These are phyloP conservation scores for Datura wrightii DNA, from an alignment of 257 asterid species.

Conservation along the genomic window DNA sequence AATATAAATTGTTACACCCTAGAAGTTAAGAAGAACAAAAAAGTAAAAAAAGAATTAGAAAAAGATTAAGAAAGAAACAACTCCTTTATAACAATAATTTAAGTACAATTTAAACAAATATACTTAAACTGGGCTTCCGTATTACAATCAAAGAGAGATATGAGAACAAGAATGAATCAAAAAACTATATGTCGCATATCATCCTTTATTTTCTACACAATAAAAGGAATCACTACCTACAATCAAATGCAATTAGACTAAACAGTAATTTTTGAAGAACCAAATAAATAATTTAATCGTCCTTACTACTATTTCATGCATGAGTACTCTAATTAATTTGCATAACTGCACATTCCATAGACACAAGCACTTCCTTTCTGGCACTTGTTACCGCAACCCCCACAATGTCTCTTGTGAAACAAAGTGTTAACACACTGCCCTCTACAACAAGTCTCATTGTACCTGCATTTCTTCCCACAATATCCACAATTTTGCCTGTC, in stretches of 20 bases:
- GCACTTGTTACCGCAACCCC: slow-evolving; percentile 63
- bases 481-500: slow-evolving; percentile 65
- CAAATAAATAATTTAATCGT: neutral
- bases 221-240: neutral
- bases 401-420: slow-evolving; percentile 56
- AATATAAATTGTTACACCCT: neutral
- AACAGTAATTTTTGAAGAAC: neutral
- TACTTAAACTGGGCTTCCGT: neutral
- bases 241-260: neutral
- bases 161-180: neutral
- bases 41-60: no score
- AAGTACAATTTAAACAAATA: neutral
- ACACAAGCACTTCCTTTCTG: slow-evolving; percentile 51
- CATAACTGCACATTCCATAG: slow-evolving; percentile 73
- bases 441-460: slow-evolving; percentile 62
- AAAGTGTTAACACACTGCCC: slow-evolving; percentile 65
- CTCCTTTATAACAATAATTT: neutral
- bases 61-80: neutral
- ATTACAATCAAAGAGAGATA: neutral
- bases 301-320: neutral
- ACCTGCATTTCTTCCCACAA: slow-evolving; percentile 66
- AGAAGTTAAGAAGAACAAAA: neutral
- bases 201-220: neutral
- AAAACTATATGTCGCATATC: neutral
- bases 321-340: slow-evolving; percentile 27